A percentile compares a stretch with the other conserved stretches of the same genome.
These are phyloP conservation scores for Xerocomus spinulosus DNA, from an alignment of 768 basidiomycete genomes.

Conservation along the genomic window DNA sequence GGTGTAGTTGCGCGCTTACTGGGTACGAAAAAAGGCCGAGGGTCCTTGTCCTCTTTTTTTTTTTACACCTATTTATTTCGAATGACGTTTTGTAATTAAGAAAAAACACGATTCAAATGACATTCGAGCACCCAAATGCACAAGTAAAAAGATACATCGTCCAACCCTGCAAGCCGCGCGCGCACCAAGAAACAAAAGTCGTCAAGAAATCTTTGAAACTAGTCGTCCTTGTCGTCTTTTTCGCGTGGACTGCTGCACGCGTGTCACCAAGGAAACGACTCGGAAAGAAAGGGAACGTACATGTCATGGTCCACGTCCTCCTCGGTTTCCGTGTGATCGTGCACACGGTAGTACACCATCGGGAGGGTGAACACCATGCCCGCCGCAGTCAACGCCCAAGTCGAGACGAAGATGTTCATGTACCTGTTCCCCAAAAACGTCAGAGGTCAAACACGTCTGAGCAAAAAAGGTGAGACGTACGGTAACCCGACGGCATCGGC, in stretches of 20 bases:
- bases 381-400: slow-evolving; percentile 61
- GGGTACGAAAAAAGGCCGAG: too few species aligned
- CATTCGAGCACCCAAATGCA: background rate
- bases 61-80: background rate
- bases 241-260: background rate
- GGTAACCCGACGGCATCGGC: slow-evolving; percentile 60
- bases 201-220: too few species aligned
- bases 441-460: background rate
- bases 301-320: slow-evolving; percentile 37
- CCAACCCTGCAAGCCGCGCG: too few species aligned
- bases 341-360: slow-evolving; percentile 70
- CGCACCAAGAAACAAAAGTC: too few species aligned
- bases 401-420: slow-evolving; percentile 72
- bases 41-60: background rate
- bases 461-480: slow-evolving; percentile 36
- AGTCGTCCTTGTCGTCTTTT: background rate
- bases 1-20: slow-evolving; percentile 2
- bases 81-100: too few species aligned
- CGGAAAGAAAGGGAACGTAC: background rate
- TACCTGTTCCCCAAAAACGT: slow-evolving; percentile 35
- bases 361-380: slow-evolving; percentile 66
- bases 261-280: too few species aligned
- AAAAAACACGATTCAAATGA: too few species aligned
- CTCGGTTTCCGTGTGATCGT: slow-evolving; percentile 46
- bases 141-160: too few species aligned